phyloP scores from a whole-genome alignment of 495 filamentous ascomycete genomes.

The Lasiosphaeriaceae sp. region DNA sequence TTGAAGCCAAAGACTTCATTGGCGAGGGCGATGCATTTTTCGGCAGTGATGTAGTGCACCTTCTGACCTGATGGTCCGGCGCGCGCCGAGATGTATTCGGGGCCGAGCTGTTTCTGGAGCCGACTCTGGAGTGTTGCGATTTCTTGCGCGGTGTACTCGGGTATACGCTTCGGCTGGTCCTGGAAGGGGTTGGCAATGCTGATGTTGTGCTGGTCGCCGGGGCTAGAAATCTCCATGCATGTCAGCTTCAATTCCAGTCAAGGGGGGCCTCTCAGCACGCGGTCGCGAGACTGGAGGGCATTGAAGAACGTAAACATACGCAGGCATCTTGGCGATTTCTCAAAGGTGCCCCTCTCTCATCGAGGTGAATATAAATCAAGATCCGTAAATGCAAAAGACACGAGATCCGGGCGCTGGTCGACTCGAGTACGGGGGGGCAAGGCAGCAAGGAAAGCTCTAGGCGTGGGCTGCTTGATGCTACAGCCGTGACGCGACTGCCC shows the following conservation, averaged over 20 bases:
- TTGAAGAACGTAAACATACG: constrained; percentile 32
- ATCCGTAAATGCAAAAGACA: neutral
- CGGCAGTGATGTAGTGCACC: constrained; percentile 85
- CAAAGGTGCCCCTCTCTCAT: constrained; percentile 3
- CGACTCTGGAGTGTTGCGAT: constrained; percentile 83
- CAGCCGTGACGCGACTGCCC: neutral
- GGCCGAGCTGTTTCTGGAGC: constrained; percentile 90
- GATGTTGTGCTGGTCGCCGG: constrained; percentile 70
- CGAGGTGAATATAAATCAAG: neutral
- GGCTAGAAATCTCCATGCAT: constrained; percentile 42
- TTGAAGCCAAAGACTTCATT: constrained; percentile 99
- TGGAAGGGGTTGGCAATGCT: constrained; percentile 68
- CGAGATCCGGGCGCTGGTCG: neutral
- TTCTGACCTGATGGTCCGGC: constrained; percentile 75
- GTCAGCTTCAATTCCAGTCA: constrained; percentile 17
- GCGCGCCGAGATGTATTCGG: constrained; percentile 88
- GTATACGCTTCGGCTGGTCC: constrained; percentile 61
- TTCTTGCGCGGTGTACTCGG: constrained; percentile 80
- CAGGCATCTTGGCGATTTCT: constrained; percentile 32
- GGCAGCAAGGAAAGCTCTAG: neutral
- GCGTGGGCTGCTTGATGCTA: neutral
- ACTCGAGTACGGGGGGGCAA: neutral
- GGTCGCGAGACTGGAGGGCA: neutral
- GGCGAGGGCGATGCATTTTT: constrained; percentile 92
- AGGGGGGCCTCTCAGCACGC: no score